Base-by-base conservation (phyloP, 1,284 basidiomycete species). In the Ganoderma sinense region DNA sequence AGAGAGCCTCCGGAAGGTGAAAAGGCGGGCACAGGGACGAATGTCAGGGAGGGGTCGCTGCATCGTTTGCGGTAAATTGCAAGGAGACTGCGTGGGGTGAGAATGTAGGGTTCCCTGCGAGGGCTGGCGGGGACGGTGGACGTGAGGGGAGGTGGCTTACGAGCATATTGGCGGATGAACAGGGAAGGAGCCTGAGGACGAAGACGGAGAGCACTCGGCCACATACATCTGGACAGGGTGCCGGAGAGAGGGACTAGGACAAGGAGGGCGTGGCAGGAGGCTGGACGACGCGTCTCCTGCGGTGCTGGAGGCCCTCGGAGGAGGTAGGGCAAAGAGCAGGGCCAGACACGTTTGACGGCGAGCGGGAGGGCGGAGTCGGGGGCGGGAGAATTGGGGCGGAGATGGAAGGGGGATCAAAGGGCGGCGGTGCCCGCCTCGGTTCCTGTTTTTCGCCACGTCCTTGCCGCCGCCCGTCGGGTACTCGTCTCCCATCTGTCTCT, bases 211-310 rank as follows among this genome's bases (percentile, higher is more conserved):
- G 66, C 41, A 36, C 65, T 71, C 66, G 62, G 69, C 74, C 69
- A 75, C 76, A 77, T 77, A 61, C 76, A 77, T 75, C 71, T 71
- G 69, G 59, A 45, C 16, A 20, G 16, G 45, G n/a, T n/a, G n/a
- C n/a, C n/a, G n/a, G n/a, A n/a, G n/a, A n/a, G 10, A 51, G 51
- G 55, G 56, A 36, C n/a, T 55, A 39, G 36, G 26, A 45, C 14
- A n/a, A n/a, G n/a, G n/a, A n/a, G n/a, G n/a, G 26, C 14, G 31
- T 8, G 41, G 62, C 29, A 36, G 26, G 62, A 16, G 31, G 62
- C 4, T 18, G 41, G 29, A 13, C 23, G 56, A 59, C 31, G 56
- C 39, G 59, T 61, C 39, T 41, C 16, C 31, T 29, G 16, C 53
- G 53, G 18, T 56, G 53, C 29, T 55, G 5, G 23, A 31, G 51